Percentiles rank a stretch among this genome's conserved stretches.
These are phyloP conservation scores for Gaeumannomyces tritici DNA, from an alignment of 2,329 filamentous ascomycete genomes.

Conservation along the genomic window DNA sequence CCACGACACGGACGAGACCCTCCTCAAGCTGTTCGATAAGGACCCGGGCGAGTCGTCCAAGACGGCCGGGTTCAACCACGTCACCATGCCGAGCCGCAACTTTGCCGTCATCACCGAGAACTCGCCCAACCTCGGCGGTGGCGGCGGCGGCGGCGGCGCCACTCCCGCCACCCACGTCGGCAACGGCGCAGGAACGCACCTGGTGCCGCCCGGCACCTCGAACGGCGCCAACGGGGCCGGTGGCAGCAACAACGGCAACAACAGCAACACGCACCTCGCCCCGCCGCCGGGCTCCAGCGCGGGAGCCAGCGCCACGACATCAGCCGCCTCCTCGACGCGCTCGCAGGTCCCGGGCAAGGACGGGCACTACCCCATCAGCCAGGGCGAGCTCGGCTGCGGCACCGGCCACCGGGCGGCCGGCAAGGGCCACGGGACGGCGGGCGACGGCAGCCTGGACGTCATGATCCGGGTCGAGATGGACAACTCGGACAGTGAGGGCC, in stretches of 20 bases:
- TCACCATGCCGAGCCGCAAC: conserved; percentile 88
- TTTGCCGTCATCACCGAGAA: conserved; percentile 90
- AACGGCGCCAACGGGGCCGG: conserved; percentile 7
- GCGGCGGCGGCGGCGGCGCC: background rate
- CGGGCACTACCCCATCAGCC: conserved; percentile 62
- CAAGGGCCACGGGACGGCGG: conserved; percentile 41
- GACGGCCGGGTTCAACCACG: conserved; percentile 65
- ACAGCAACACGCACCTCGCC: conserved; percentile 2
- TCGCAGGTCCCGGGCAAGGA: conserved; percentile 36
- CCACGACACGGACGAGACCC: conserved; percentile 75
- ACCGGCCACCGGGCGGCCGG: conserved; percentile 66
- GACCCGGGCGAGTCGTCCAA: conserved; percentile 74
- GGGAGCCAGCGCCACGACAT: conserved; percentile 6
- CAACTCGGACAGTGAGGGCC: conserved; percentile 70
- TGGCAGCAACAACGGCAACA: conserved; percentile 3
- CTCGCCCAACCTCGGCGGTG: conserved; percentile 42
- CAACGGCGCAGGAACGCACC: conserved; percentile 46
- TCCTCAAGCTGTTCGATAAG: conserved; percentile 84
- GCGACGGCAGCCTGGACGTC: conserved; percentile 64
- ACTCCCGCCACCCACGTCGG: background rate
- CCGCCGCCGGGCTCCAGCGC: conserved; percentile 11
- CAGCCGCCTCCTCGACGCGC: conserved; percentile 2
- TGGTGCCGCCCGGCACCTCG: conserved; percentile 10
- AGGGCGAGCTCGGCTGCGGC: conserved; percentile 69
- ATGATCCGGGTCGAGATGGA: conserved; percentile 81